Evolutionary conservation across 139 green algal genomes (phyloP), one percentile per base, ranked within the genome.

Genomic region (Pycnococcus provasolii): DNA sequence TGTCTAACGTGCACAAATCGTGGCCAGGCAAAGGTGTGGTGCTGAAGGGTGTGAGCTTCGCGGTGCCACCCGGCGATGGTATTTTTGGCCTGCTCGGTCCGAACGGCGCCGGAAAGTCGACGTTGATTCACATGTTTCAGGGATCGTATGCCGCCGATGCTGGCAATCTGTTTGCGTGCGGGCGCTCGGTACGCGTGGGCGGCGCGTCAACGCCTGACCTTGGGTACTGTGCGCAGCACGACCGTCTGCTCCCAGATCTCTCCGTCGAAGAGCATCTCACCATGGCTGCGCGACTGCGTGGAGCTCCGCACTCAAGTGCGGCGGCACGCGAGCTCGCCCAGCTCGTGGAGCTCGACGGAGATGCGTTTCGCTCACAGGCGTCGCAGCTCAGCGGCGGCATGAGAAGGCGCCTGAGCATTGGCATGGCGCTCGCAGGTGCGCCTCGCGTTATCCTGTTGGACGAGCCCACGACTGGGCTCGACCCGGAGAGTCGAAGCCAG

Each of bases 391-490:
- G 55, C 60, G 63, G 63, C 5, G 63, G 63, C 63, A 61, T 62
- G 63, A 60, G 52, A 13, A 9, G 57, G 45, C 46, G 63, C 47
- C 72, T 79, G 42, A 62, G 64, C 3, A 64, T 82, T 26, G 77
- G 55, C n/a, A 79, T 79, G 6, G 72, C 77, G 2, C 69, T 82
- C 3, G 58, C 72, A 1, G 69, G 64, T 13, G 37, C 48, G 55
- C 45, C 63, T 6, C 7, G 15, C 1, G 70, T 68, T 7, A n/a
- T 80, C 11, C 68, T 77, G n/a, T 65, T 83, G 62, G 77, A 83
- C 46, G 77, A 83, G 62, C 73, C 73, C 42, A 64, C 57, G 13
- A 73, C 73, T 42, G 77, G 77, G 50, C 2, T 67, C 7, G 63
- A 70, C 51, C 63, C 63, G 44, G 73, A 58, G 66, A 26, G 15